Base-by-base conservation (phyloP, 495 filamentous ascomycete species). In the Penicillium malachiteum region DNA sequence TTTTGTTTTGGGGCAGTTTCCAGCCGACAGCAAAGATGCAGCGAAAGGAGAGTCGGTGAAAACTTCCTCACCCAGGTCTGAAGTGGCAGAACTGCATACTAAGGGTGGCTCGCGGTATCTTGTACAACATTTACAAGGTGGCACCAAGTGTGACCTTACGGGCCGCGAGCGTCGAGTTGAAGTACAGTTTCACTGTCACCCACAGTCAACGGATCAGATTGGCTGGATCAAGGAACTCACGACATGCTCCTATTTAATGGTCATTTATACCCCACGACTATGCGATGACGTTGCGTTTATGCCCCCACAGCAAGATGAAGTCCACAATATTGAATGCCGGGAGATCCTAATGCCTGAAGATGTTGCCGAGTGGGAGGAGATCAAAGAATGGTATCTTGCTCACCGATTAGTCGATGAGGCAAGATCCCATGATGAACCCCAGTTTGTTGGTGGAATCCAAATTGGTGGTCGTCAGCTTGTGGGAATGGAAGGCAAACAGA, bases 221-320 rank as follows among this genome's bases (percentile, higher is more conserved):
- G 88, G 86, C 43, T 92, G 89, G 82, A 95, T 98, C 74, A 98
- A 98, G 65, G 94, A 98, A 67, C 80, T 96, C 5, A 87, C 87
- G 8, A 97, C 91, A 8, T 98, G 94, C 73, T 87, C 90, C 18
- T 98, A 98, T 59, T 74, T 97, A 40, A 96, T 98, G 91, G 84
- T 96, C 1, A 84, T 98, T 48, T 88, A 97, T 66, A 98, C 94
- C 0, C 91, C 94, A 3, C 84, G 93, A 1, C 84, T 98, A 42
- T 98, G 94, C 71, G 87, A 89, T 65, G 94, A 98, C 58, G 85
- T 92, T 18, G 92, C 93, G 6, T 98, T 98, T 71, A 78, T 90
- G 38, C 92, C 93, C 8, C 90, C 92, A 1, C 87, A 91, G 54
- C 84, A 90, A 49, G 88, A 87, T 55, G 84, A 85, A 50, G 85